phyloP scores from a whole-genome alignment of 331 rosid species.

The Quercus phellos region DNA sequence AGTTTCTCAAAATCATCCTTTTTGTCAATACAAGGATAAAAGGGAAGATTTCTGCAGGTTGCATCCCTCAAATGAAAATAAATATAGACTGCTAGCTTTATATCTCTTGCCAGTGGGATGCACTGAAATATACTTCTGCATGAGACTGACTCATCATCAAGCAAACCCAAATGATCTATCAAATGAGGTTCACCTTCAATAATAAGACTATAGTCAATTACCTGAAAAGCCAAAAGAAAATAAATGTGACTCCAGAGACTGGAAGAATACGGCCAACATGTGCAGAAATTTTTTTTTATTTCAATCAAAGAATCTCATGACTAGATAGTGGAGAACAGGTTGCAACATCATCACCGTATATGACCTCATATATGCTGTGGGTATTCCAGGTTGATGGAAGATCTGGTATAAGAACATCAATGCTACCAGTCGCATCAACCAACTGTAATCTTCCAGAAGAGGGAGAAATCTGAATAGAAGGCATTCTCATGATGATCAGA shows the following conservation, averaged over 20 bases:
- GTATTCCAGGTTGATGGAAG: slow-evolving; percentile 70
- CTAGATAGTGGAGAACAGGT: slow-evolving; percentile 3
- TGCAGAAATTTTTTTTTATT: not conserved
- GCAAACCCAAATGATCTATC: slow-evolving; percentile 32
- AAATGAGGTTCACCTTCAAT: slow-evolving; percentile 48
- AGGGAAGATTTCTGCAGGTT: slow-evolving; percentile 46
- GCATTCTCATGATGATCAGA: slow-evolving; percentile 14
- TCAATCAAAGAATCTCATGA: not conserved
- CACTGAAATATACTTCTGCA: slow-evolving; percentile 58
- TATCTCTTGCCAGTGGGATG: slow-evolving; percentile 32
- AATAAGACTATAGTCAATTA: slow-evolving; percentile 54
- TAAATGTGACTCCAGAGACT: slow-evolving; percentile 22
- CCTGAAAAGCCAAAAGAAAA: slow-evolving; percentile 45
- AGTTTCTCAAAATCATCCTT: slow-evolving; percentile 37
- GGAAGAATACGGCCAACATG: slow-evolving; percentile 5
- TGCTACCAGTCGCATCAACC: slow-evolving; percentile 76
- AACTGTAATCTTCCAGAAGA: slow-evolving; percentile 68
- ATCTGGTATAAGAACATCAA: slow-evolving; percentile 82
- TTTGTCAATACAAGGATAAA: slow-evolving; percentile 24
- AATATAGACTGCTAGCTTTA: slow-evolving; percentile 33
- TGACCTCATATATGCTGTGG: slow-evolving; percentile 60
- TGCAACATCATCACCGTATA: slow-evolving; percentile 1
- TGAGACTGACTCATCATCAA: slow-evolving; percentile 41
- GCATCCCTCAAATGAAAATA: slow-evolving; percentile 50
- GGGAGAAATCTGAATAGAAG: slow-evolving; percentile 52